Conservation (phyloP, 176 grass and related monocot species). For the Rhynchospora breviuscula region DNA sequence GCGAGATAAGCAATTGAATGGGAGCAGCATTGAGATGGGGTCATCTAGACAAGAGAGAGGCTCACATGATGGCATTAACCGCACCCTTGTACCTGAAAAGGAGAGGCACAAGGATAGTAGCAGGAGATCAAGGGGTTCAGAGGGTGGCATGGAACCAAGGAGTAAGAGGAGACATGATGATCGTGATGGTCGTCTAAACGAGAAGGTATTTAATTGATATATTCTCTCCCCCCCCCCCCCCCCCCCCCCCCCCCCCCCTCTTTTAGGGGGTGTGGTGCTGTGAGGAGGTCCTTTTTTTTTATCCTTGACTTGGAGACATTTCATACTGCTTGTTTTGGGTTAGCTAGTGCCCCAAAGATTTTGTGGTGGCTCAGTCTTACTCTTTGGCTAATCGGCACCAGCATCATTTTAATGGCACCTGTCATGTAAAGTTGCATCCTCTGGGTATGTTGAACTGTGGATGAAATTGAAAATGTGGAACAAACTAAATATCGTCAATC, state of each 20-base stretch:
- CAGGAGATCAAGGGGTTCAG: slow-evolving; percentile 60
- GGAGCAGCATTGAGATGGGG: slow-evolving; percentile 42
- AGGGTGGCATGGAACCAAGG: slow-evolving; percentile 21
- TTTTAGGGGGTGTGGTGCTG: not conserved
- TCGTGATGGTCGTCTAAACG: slow-evolving; percentile 37
- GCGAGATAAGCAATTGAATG: slow-evolving; percentile 55
- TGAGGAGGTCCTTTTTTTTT: not conserved
- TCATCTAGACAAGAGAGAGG: slow-evolving; percentile 62
- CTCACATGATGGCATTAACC: slow-evolving; percentile 44
- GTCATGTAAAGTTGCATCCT: not conserved
- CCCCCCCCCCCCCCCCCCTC: too few relatives aligned
- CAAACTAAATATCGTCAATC: not conserved
- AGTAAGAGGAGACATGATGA: slow-evolving; percentile 79
- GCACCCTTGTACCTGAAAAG: slow-evolving; percentile 45
- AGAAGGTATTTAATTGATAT: slow-evolving; percentile 64
- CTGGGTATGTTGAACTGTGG: not conserved
- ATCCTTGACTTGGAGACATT: not conserved
- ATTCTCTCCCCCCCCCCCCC: too few relatives aligned
- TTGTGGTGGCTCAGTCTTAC: not conserved
- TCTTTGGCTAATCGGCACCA: not conserved
- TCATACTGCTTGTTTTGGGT: not conserved
- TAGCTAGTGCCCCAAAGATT: not conserved
- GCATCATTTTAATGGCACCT: not conserved
- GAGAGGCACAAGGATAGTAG: slow-evolving; percentile 69
- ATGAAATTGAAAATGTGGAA: not conserved